A percentile compares a stretch with the other conserved stretches of the same genome.
These are phyloP conservation scores for Boechera stricta DNA, from an alignment of 345 rosid genomes.

Conservation along the genomic window DNA sequence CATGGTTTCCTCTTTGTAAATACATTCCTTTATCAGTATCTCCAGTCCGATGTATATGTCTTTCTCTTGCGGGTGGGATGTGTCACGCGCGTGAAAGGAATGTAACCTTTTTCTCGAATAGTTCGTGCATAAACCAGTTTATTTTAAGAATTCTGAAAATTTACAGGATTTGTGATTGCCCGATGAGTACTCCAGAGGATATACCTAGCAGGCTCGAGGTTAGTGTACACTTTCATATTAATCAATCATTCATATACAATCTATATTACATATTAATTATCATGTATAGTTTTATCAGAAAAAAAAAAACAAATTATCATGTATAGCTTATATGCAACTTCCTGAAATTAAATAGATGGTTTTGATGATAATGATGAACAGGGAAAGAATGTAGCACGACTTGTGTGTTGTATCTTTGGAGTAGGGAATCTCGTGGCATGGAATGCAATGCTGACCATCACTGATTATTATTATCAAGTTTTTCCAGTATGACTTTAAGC, in stretches of 20 bases:
- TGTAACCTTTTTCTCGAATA: slow-evolving; percentile 34
- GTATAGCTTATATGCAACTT: neutral
- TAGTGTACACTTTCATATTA: neutral
- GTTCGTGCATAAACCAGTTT: no score
- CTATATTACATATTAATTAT: neutral
- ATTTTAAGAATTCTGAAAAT: neutral
- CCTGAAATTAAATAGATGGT: neutral
- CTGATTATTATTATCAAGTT: slow-evolving; percentile 64
- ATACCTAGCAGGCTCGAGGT: slow-evolving; percentile 39
- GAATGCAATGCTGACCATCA: slow-evolving; percentile 84
- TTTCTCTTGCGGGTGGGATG: slow-evolving; percentile 63
- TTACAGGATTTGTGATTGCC: slow-evolving; percentile 14
- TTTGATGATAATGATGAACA: slow-evolving; percentile 24
- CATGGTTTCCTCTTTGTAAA: slow-evolving; percentile 48
- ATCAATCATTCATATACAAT: slow-evolving; percentile 4
- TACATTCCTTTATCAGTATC: slow-evolving; percentile 69
- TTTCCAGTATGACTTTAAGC: slow-evolving; percentile 60
- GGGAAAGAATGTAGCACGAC: slow-evolving; percentile 73
- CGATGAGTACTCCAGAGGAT: slow-evolving; percentile 34
- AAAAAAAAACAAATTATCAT: neutral
- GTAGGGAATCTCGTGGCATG: slow-evolving; percentile 82
- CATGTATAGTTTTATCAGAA: neutral
- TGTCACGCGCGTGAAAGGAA: slow-evolving; percentile 67
- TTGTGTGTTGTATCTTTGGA: slow-evolving; percentile 83
- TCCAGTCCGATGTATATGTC: slow-evolving; percentile 78